These are phyloP conservation scores for Vitis rotundifolia DNA, from an alignment of 164 flowering plant species.

Conservation along the genomic window DNA sequence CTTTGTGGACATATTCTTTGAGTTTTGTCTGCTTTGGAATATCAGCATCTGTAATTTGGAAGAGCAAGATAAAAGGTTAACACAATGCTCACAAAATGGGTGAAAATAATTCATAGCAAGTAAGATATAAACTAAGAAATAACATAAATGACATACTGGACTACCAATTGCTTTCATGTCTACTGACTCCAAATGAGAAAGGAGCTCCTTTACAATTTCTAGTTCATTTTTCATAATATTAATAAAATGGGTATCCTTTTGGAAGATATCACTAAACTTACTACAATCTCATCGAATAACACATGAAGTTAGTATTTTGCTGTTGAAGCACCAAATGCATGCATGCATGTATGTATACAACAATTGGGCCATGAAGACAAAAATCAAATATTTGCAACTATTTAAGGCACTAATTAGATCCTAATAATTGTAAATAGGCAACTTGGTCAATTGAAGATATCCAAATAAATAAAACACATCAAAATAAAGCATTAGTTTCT, in stretches of 20 bases:
- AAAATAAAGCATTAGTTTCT: too few relatives aligned
- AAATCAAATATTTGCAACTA: too few relatives aligned
- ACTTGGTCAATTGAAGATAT: too few relatives aligned
- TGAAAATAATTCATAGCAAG: neutral
- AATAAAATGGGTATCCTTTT: conserved; percentile 67
- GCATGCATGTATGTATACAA: neutral
- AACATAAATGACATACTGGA: conserved; percentile 38
- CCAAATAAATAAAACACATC: too few relatives aligned
- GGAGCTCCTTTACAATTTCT: conserved; percentile 73
- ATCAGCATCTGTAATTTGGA: conserved; percentile 84
- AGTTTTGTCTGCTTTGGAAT: conserved; percentile 84
- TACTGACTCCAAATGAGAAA: conserved; percentile 54
- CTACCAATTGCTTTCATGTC: conserved; percentile 77
- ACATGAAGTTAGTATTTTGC: conserved; percentile 1
- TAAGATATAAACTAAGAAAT: neutral
- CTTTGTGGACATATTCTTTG: conserved; percentile 47
- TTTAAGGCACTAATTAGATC: neutral
- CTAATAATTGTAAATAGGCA: too few relatives aligned
- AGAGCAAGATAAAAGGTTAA: conserved; percentile 13
- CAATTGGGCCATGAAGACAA: too few relatives aligned
- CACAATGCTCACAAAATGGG: neutral
- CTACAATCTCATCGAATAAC: conserved; percentile 43
- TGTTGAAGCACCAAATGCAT: neutral
- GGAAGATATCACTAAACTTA: conserved; percentile 93
- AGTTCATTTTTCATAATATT: conserved; percentile 65